phyloP scores from a whole-genome alignment of 2,329 filamentous ascomycete genomes.

The Parafenestella ontariensis region DNA sequence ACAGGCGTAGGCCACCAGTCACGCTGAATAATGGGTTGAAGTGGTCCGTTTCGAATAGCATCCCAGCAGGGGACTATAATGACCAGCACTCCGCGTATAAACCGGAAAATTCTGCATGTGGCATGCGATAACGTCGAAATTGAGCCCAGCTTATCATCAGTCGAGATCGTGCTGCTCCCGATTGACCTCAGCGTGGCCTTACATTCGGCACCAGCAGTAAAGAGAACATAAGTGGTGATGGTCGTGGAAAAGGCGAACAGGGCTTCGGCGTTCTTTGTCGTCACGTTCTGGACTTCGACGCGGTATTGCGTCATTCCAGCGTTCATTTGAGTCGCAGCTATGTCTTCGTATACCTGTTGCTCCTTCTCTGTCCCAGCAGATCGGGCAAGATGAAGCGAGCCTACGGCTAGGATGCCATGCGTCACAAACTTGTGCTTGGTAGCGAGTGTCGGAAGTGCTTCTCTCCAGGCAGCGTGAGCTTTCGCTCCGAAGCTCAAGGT shows the following conservation, averaged over 20 bases:
- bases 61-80: slow-evolving; percentile 36
- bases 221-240: slow-evolving; percentile 22
- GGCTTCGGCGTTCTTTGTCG: slow-evolving; percentile 50
- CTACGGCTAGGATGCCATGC: slow-evolving; percentile 52
- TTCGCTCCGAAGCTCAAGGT: slow-evolving; percentile 23
- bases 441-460: slow-evolving; percentile 40
- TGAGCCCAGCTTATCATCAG: background rate
- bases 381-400: slow-evolving; percentile 53
- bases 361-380: slow-evolving; percentile 18
- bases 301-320: slow-evolving; percentile 31
- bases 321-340: slow-evolving; percentile 35
- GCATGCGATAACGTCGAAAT: slow-evolving; percentile 5
- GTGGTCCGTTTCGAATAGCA: slow-evolving; percentile 20
- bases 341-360: slow-evolving; percentile 19
- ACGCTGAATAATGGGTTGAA: slow-evolving; percentile 25
- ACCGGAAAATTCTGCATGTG: slow-evolving; percentile 19
- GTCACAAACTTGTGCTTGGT: slow-evolving; percentile 51
- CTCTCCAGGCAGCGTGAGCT: slow-evolving; percentile 26
- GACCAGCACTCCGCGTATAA: slow-evolving; percentile 29
- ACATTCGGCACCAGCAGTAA: slow-evolving; percentile 23
- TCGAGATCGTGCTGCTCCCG: background rate
- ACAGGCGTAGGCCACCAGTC: slow-evolving; percentile 34
- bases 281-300: slow-evolving; percentile 36
- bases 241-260: slow-evolving; percentile 38
- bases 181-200: slow-evolving; percentile 9